Percentiles rank a stretch among this genome's conserved stretches.
phyloP scores from a whole-genome alignment of 78 protist species.

The Dictyostelium intermedium region DNA sequence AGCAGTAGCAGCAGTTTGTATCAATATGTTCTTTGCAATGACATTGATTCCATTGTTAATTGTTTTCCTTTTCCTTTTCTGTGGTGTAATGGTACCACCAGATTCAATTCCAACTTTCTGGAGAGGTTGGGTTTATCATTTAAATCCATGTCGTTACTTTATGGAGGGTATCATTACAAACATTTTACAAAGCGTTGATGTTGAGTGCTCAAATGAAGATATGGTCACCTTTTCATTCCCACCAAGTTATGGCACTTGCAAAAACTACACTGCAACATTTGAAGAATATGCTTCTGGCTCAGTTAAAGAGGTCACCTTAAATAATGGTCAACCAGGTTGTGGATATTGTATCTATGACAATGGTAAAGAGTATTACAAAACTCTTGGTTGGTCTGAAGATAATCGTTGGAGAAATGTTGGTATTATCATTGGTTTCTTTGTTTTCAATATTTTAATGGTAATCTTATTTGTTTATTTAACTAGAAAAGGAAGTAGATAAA shows the following conservation, averaged over 20 bases:
- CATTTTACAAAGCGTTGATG: background rate
- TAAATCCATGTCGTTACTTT: conserved; percentile 56
- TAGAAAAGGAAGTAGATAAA: conserved; percentile 49
- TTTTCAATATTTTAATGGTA: conserved; percentile 10
- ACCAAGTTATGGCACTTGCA: conserved; percentile 24
- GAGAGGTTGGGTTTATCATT: conserved; percentile 25
- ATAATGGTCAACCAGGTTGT: background rate
- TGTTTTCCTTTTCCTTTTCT: conserved; percentile 53
- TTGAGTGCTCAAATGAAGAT: conserved; percentile 31
- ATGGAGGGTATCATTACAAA: conserved; percentile 72
- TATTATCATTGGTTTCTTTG: conserved; percentile 15
- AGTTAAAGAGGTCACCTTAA: background rate
- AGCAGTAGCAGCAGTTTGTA: conserved; percentile 58
- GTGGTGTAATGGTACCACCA: conserved; percentile 69
- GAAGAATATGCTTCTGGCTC: background rate
- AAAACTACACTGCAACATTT: background rate
- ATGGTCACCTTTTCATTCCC: conserved; percentile 18
- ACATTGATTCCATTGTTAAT: conserved; percentile 49
- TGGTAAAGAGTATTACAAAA: conserved; percentile 55
- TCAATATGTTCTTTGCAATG: conserved; percentile 54
- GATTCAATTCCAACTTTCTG: conserved; percentile 38
- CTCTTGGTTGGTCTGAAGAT: conserved; percentile 22
- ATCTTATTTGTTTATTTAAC: conserved; percentile 38
- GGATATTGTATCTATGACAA: conserved; percentile 44
- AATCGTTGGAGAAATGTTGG: conserved; percentile 77